Base-by-base conservation (phyloP, 1,139 yeast genomes). In the Suhomyces bolitotheri region DNA sequence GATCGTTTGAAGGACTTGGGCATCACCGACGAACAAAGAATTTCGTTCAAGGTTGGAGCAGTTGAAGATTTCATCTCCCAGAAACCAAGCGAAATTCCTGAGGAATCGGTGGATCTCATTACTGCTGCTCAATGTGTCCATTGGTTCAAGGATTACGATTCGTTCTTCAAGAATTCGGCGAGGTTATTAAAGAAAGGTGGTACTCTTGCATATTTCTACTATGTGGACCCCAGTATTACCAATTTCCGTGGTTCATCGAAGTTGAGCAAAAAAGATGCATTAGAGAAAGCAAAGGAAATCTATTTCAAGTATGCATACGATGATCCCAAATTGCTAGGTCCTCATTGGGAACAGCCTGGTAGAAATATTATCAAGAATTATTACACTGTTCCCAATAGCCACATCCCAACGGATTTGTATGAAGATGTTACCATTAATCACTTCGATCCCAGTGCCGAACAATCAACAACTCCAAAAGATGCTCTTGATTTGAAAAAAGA, bases 281-380 rank as follows among this genome's bases (percentile, higher is more conserved):
- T 66, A 31, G 34, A 49, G 16, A 49, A 39, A 32, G 63, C 64
- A 2, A 42, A 46, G 21, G 47, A 54, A 9, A 43, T 64, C 16
- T 67, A 68, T 46, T 34, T 44, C 38, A 56, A 63, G 35, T 66
- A 58, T 38, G 60, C 56, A n/a, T 70, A 70, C 41, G 58, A 60
- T 16, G 69, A 67, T 38, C 60, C 64, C 1, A 36, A 46, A n/a
- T 51, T 41, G 16, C 50, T 69, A 13, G 76, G 76, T 0, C 71
- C 71, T 1, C 55, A 62, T 43, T 68, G 74, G 73, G 73, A 68
- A 43, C 69, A 66, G 39, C 76, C 76, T 1, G 76, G 76, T 3
- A 49, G 75, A 33, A 31, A 41, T 8, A 61, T 66, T 21, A 47
- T 70, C 34, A 58, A 57, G 38, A 40, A 62, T 27, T 47, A 43